These are phyloP conservation scores for Baorangia bicolor DNA, from an alignment of 768 basidiomycete species.

Conservation along the genomic window DNA sequence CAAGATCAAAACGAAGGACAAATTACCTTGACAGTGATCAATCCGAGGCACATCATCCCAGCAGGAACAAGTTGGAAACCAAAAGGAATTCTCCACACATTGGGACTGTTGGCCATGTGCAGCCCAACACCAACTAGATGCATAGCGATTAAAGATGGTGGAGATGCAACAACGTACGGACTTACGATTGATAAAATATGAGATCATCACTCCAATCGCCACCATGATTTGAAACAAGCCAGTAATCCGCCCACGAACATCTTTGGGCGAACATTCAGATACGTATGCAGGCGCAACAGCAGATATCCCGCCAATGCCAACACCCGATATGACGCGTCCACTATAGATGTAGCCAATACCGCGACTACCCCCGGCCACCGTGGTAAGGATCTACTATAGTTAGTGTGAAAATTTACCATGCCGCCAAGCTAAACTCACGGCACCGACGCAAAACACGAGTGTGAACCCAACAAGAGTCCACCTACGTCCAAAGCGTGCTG, in stretches of 20 bases:
- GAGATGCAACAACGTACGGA: conserved; percentile 8
- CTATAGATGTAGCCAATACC: conserved; percentile 73
- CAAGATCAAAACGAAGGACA: neutral
- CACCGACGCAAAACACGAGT: conserved; percentile 67
- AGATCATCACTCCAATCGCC: conserved; percentile 81
- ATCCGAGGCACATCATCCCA: conserved; percentile 65
- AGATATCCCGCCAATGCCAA: conserved; percentile 82
- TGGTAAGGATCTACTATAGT: conserved; percentile 59
- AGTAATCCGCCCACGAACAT: conserved; percentile 82
- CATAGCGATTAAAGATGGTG: neutral
- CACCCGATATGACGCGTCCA: conserved; percentile 76
- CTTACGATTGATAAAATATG: conserved; percentile 78
- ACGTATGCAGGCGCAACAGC: conserved; percentile 86
- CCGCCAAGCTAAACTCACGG: conserved; percentile 46
- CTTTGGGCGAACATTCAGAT: conserved; percentile 84
- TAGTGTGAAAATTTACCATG: neutral
- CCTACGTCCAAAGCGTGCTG: conserved; percentile 66
- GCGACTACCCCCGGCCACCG: conserved; percentile 52
- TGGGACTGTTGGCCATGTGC: conserved; percentile 45
- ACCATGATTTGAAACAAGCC: conserved; percentile 87
- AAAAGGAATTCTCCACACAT: conserved; percentile 71
- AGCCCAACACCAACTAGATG: conserved; percentile 56
- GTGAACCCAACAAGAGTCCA: conserved; percentile 61
- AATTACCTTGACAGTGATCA: conserved; percentile 60
- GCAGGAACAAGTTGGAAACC: conserved; percentile 75